These are phyloP conservation scores for Sphenostylis stenocarpa DNA, from an alignment of 306 rosid genomes.

Conservation along the genomic window DNA sequence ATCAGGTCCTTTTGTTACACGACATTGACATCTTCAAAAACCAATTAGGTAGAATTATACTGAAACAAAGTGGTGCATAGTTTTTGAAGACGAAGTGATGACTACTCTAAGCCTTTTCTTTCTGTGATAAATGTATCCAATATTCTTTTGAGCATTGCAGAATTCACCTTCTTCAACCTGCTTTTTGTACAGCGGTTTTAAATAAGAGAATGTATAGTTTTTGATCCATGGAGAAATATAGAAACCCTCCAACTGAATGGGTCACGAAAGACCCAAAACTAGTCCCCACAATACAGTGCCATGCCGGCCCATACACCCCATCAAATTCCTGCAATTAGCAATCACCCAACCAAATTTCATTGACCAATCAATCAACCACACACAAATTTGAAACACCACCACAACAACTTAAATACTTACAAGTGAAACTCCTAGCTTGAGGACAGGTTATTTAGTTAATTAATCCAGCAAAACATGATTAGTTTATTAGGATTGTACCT, in stretches of 20 bases:
- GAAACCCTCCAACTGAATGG: slow-evolving; percentile 88
- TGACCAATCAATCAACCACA: slow-evolving; percentile 38
- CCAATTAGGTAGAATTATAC: neutral
- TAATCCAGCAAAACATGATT: neutral
- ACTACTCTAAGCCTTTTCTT: slow-evolving; percentile 27
- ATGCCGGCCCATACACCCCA: slow-evolving; percentile 94
- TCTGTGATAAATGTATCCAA: slow-evolving; percentile 12
- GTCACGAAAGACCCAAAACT: slow-evolving; percentile 98
- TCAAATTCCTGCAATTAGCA: slow-evolving; percentile 83
- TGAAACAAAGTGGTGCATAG: neutral
- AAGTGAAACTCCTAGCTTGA: neutral
- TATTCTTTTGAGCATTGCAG: slow-evolving; percentile 28
- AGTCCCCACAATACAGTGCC: slow-evolving; percentile 97
- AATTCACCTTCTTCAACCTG: slow-evolving; percentile 48
- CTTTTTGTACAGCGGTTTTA: slow-evolving; percentile 90
- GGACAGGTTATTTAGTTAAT: neutral
- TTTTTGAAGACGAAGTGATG: slow-evolving; percentile 33
- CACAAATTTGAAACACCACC: slow-evolving; percentile 1
- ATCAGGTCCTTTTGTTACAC: slow-evolving; percentile 22
- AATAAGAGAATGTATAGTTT: slow-evolving; percentile 85
- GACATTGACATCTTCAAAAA: neutral
- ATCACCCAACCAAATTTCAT: slow-evolving; percentile 43
- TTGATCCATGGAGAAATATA: slow-evolving; percentile 92
- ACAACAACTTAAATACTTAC: neutral
- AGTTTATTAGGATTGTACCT: slow-evolving; percentile 37